phyloP scores from a whole-genome alignment of 768 basidiomycete genomes.

The Boletus rex-veris region DNA sequence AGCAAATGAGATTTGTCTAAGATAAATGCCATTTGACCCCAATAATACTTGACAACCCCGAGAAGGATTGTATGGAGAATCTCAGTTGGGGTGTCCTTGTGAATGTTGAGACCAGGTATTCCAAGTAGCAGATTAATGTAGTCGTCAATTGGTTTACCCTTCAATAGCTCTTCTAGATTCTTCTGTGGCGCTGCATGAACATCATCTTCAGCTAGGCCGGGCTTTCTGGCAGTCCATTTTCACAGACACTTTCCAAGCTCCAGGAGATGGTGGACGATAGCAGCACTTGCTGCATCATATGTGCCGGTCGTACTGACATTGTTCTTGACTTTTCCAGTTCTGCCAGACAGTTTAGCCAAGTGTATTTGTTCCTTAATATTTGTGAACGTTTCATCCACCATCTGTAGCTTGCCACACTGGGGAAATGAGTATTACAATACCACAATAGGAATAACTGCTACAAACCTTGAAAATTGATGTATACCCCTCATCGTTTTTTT shows the following conservation, averaged over 20 bases:
- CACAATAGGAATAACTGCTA: too few relatives aligned
- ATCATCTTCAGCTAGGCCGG: neutral
- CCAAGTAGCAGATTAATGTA: too few relatives aligned
- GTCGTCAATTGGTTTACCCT: too few relatives aligned
- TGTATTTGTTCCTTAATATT: neutral
- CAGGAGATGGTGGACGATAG: neutral
- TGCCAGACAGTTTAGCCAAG: neutral
- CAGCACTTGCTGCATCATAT: neutral
- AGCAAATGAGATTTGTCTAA: too few relatives aligned
- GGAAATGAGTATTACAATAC: too few relatives aligned
- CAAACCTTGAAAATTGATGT: neutral
- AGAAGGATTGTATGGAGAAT: too few relatives aligned
- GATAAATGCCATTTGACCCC: too few relatives aligned
- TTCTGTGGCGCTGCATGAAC: neutral
- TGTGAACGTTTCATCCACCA: neutral
- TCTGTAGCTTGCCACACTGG: neutral
- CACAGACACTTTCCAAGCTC: neutral
- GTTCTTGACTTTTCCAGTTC: neutral
- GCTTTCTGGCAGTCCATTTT: neutral
- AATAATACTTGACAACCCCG: too few relatives aligned
- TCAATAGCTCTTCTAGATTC: neutral
- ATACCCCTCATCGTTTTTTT: neutral
- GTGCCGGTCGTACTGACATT: neutral
- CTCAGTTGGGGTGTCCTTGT: too few relatives aligned
- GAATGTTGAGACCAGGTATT: too few relatives aligned